Evolutionary conservation across 805 yeast genomes (phyloP).

Genomic region (Tanozyma kutaoensis): DNA sequence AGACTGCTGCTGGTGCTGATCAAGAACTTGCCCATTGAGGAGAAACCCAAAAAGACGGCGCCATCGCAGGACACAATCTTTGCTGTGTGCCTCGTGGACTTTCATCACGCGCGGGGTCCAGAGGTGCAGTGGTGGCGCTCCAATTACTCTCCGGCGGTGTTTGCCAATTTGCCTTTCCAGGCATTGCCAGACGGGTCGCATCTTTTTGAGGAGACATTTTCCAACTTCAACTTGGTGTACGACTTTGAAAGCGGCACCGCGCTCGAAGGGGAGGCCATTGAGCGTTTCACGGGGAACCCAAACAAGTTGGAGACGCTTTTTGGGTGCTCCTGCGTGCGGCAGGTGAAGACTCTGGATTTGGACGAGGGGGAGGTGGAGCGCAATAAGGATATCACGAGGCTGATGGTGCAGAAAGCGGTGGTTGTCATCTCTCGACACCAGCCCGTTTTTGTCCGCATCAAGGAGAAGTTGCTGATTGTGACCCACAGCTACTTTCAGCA

Average conservation of each 20-base stretch:
- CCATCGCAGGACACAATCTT: slow-evolving; percentile 33
- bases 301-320: slow-evolving; percentile 54
- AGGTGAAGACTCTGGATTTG: slow-evolving; percentile 52
- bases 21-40: slow-evolving; percentile 21
- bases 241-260: slow-evolving; percentile 37
- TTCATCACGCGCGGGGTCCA: slow-evolving; percentile 87
- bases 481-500: slow-evolving; percentile 81
- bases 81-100: slow-evolving; percentile 84
- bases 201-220: slow-evolving; percentile 82
- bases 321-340: slow-evolving; percentile 90
- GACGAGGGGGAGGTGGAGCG: slow-evolving; percentile 26
- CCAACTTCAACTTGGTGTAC: slow-evolving; percentile 74
- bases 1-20: too few species aligned
- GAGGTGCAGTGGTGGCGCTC: slow-evolving; percentile 83
- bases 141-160: slow-evolving; percentile 30
- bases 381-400: slow-evolving; percentile 60
- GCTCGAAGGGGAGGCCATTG: slow-evolving; percentile 28
- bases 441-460: slow-evolving; percentile 80
- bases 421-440: slow-evolving; percentile 68
- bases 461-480: slow-evolving; percentile 81
- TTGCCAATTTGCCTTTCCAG: slow-evolving; percentile 88
- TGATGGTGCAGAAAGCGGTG: slow-evolving; percentile 83
- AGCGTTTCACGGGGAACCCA: slow-evolving; percentile 22
- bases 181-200: slow-evolving; percentile 96
- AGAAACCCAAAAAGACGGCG: slow-evolving; percentile 2